Evolutionary conservation across 331 rosid genomes (phyloP).

Genomic region (Malus hybrid): DNA sequence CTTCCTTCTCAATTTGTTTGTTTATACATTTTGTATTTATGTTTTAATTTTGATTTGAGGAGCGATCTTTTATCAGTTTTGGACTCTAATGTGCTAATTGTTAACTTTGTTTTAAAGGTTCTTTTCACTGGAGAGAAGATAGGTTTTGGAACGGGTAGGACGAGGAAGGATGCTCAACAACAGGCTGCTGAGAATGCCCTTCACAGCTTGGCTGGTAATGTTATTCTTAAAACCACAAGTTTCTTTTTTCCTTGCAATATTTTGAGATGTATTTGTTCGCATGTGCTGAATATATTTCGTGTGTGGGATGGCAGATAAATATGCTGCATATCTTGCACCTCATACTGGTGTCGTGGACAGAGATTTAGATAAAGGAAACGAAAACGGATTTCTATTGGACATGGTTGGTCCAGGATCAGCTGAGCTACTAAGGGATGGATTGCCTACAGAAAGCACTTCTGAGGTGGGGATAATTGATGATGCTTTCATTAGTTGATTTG

Average conservation of each 20-base stretch:
- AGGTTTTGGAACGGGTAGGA: conserved; percentile 88
- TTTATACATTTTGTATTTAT: not conserved
- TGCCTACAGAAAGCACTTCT: conserved; percentile 48
- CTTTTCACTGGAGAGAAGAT: conserved; percentile 88
- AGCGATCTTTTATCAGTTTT: not conserved
- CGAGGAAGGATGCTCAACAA: conserved; percentile 94
- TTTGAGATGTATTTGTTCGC: not conserved
- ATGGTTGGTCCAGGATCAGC: conserved; percentile 37
- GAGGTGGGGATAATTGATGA: conserved; percentile 67
- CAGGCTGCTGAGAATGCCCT: conserved; percentile 98
- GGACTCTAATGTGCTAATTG: conserved; percentile 5
- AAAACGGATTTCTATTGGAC: conserved; percentile 93
- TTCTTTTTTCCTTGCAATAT: not conserved
- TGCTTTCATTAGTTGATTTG: conserved; percentile 56
- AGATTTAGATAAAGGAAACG: conserved; percentile 65
- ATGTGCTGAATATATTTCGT: conserved; percentile 3
- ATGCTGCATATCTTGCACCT: conserved; percentile 64
- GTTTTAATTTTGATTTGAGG: not conserved
- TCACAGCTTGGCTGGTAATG: conserved; percentile 75
- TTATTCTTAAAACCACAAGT: not conserved
- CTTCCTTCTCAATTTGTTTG: not conserved
- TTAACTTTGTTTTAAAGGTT: conserved; percentile 44
- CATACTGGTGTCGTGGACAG: conserved; percentile 45
- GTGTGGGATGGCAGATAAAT: conserved; percentile 62
- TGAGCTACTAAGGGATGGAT: conserved; percentile 43